phyloP scores from a whole-genome alignment of 768 basidiomycete genomes.

The Flagelloscypha sp. region DNA sequence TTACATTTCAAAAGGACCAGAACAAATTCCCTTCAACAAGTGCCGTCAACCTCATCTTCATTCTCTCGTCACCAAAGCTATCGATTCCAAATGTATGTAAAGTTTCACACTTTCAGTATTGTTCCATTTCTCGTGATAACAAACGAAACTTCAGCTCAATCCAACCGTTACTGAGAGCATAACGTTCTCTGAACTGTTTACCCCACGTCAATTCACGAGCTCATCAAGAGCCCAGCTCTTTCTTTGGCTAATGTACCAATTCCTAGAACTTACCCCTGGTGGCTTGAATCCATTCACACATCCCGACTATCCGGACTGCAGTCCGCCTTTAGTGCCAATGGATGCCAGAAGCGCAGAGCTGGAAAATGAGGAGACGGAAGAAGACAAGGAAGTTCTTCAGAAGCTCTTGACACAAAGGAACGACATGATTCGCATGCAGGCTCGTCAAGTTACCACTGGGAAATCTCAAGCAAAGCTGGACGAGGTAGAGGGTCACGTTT shows the following conservation, averaged over 20 bases:
- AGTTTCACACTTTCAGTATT: not conserved
- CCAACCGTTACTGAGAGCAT: conserved; percentile 33
- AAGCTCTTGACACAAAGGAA: conserved; percentile 32
- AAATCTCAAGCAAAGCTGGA: too few species aligned
- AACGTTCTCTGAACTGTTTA: conserved; percentile 45
- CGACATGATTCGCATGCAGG: too few species aligned
- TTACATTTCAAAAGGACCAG: conserved; percentile 26
- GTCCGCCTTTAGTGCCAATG: conserved; percentile 30
- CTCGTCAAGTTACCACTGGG: too few species aligned
- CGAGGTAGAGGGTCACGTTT: too few species aligned
- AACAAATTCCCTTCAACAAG: conserved; percentile 58
- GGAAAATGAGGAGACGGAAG: conserved; percentile 41
- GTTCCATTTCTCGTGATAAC: not conserved
- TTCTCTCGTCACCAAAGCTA: conserved; percentile 54
- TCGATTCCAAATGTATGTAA: conserved; percentile 14
- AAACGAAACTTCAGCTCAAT: conserved; percentile 25
- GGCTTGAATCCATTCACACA: conserved; percentile 56
- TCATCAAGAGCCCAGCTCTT: conserved; percentile 40
- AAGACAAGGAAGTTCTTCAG: conserved; percentile 30
- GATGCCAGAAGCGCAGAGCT: conserved; percentile 28
- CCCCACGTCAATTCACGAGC: conserved; percentile 38
- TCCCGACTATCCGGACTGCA: conserved; percentile 24
- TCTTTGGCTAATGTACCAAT: conserved; percentile 49
- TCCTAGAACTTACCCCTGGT: conserved; percentile 44
- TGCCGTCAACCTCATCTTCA: conserved; percentile 62